These are phyloP conservation scores for Citrullus colocynthis DNA, from an alignment of 306 rosid genomes.

Conservation along the genomic window DNA sequence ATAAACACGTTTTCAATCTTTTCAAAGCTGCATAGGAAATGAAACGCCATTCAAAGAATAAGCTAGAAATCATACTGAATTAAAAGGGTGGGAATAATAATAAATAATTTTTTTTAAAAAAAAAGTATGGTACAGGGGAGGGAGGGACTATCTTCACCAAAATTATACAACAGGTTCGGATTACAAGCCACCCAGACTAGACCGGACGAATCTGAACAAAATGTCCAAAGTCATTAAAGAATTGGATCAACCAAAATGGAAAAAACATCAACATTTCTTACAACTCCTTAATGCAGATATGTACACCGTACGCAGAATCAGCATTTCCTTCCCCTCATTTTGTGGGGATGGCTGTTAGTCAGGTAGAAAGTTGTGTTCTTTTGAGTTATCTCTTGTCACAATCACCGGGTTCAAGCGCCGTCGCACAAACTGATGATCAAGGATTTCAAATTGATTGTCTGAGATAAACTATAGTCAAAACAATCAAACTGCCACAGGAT, in stretches of 20 bases:
- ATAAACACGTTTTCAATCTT: background rate
- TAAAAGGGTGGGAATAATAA: background rate
- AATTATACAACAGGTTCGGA: background rate
- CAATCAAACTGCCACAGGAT: background rate
- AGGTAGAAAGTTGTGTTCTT: background rate
- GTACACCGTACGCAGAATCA: slow-evolving; percentile 2
- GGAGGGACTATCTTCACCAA: background rate
- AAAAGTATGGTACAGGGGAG: background rate
- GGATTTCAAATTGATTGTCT: background rate
- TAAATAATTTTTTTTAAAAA: no score
- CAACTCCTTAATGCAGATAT: background rate
- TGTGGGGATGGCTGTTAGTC: background rate
- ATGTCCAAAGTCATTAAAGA: background rate
- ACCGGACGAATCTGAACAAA: background rate
- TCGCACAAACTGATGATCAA: background rate
- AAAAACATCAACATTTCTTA: background rate
- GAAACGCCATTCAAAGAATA: background rate
- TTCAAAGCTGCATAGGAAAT: background rate
- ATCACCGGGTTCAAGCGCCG: background rate
- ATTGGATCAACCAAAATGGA: background rate
- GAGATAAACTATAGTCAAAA: background rate
- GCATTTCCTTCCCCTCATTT: slow-evolving; percentile 7
- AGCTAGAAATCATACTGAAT: background rate
- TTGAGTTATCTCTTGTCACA: background rate
- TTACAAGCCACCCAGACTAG: background rate